Base-by-base conservation (phyloP, 2,329 filamentous ascomycete species). In the Metarhizium guizhouense region DNA sequence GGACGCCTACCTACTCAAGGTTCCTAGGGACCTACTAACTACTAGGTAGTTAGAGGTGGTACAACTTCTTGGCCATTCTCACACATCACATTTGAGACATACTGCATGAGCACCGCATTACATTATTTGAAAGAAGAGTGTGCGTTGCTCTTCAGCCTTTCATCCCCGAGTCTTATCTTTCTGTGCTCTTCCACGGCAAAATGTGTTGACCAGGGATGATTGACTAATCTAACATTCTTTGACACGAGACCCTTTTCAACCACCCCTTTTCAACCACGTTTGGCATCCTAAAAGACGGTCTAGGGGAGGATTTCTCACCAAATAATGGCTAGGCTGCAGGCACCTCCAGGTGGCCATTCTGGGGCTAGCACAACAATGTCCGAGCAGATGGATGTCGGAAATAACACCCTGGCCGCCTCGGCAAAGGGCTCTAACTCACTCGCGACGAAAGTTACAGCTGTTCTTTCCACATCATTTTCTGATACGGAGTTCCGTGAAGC, bases 401-500 rank as follows among this genome's bases (percentile, higher is more conserved):
- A 18, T 5, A 30, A 49, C 14, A 32, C 32, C 8, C 30, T 42
- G 8, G 13, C 20, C 10, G 10, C 16, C 8, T 18, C n/a, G 18
- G 20, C 32, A 16, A 54, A 36, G 32, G 49, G 75, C 20, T 65
- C 75, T 14, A 90, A 83, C 69, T 87, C 90, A 7, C 76, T 97
- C 36, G 85, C 89, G 7, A 87, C 86, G 58, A 90, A 94, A 67
- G 82, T 96, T 62, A 88, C 90, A 29, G 86, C 83, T 58, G 87
- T 97, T 45, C 81, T 97, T 51, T 96, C 94, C 4, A 86, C 90
- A 2, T 96, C 93, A 0, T 96, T 96, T 72, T 88, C 91, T 6
- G 94, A 97, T 71, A 80, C 89, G 5, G 93, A 96, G 62, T 95
- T 97, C 62, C 84, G 90, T 61, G 89, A 95, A 75, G 86, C 91